Evolutionary conservation across 2,329 filamentous ascomycete genomes (phyloP).

Genomic region (Cordyceps fumosorosea): DNA sequence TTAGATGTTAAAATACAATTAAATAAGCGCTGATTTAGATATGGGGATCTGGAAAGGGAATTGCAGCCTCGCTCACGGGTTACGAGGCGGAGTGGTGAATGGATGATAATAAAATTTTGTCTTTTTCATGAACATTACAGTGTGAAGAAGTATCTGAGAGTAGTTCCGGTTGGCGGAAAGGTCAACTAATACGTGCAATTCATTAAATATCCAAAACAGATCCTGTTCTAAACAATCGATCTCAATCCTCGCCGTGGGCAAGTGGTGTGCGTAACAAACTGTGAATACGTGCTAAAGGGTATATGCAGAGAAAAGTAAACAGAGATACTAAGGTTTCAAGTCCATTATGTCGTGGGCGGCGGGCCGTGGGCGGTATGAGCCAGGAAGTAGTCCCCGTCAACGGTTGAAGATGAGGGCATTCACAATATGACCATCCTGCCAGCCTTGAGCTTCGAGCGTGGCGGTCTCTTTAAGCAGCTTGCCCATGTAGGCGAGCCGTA

Average conservation of each 20-base stretch:
- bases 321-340: conserved; percentile 8
- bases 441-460: conserved; percentile 63
- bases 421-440: conserved; percentile 67
- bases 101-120: not conserved
- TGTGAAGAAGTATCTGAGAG: not conserved
- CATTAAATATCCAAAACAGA: not conserved
- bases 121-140: not conserved
- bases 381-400: conserved; percentile 20
- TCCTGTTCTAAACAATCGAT: not conserved
- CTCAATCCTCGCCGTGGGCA: not conserved
- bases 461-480: conserved; percentile 66
- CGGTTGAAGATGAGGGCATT: conserved; percentile 65
- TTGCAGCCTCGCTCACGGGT: conserved; percentile 1
- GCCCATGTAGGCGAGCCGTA: conserved; percentile 75
- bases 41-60: not conserved
- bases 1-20: not conserved
- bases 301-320: not conserved
- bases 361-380: not conserved
- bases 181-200: not conserved
- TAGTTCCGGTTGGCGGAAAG: not conserved
- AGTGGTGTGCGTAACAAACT: not conserved
- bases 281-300: conserved; percentile 5
- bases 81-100: not conserved
- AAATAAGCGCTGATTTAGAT: conserved; percentile 12
- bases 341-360: not conserved